These are phyloP conservation scores for Plasmodium chabaudi DNA, from an alignment of 169 alveolate genomes.

Conservation along the genomic window DNA sequence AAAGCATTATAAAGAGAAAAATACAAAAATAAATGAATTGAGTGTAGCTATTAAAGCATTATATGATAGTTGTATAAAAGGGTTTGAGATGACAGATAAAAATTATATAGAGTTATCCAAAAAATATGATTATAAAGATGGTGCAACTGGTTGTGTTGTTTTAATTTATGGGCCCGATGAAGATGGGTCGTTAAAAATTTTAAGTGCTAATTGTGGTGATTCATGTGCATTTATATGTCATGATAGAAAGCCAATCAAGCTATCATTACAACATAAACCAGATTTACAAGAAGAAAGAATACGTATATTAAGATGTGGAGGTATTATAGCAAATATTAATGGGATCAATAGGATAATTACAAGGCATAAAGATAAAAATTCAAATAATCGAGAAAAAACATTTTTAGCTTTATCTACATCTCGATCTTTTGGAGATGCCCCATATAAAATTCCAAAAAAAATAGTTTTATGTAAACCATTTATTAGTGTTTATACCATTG, in stretches of 20 bases:
- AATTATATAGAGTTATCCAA: conserved; percentile 81
- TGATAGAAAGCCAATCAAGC: conserved; percentile 74
- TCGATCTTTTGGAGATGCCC: conserved; percentile 82
- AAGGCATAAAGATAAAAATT: conserved; percentile 36
- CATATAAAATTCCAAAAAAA: conserved; percentile 78
- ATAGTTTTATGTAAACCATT: conserved; percentile 81
- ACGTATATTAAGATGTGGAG: conserved; percentile 80
- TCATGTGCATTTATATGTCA: conserved; percentile 84
- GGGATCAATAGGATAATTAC: conserved; percentile 80
- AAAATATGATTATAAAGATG: conserved; percentile 59
- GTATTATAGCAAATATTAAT: conserved; percentile 80
- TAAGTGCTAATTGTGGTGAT: conserved; percentile 85
- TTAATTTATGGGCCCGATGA: conserved; percentile 84
- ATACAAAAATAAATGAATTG: conserved; percentile 59
- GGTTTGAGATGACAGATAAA: conserved; percentile 87
- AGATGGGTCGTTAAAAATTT: conserved; percentile 80
- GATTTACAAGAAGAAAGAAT: conserved; percentile 80
- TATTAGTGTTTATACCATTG: conserved; percentile 81
- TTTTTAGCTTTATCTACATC: conserved; percentile 82
- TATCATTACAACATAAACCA: conserved; percentile 84
- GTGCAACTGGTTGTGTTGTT: conserved; percentile 80
- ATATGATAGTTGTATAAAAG: conserved; percentile 79
- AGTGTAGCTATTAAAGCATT: conserved; percentile 77
- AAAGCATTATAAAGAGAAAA: conserved; percentile 71
- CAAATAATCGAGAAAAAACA: conserved; percentile 26